These are phyloP conservation scores for Hanseniaspora sp. DNA, from an alignment of 1,139 yeast genomes.

Conservation along the genomic window DNA sequence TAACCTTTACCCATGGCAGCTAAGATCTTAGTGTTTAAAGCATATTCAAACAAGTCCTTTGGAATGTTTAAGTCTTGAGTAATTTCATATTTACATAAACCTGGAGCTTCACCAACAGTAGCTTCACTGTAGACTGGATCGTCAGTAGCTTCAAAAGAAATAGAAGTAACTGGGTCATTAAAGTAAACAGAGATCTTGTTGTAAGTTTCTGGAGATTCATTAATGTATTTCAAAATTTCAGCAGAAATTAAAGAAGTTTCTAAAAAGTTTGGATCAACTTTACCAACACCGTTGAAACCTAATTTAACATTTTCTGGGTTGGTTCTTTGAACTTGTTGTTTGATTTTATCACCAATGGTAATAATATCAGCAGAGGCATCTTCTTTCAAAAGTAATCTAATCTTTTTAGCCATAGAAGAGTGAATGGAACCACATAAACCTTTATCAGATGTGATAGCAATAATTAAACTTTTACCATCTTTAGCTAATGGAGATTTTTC, in stretches of 20 bases:
- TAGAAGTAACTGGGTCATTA: conserved; percentile 80
- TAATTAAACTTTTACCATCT: conserved; percentile 44
- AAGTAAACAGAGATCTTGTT: conserved; percentile 69
- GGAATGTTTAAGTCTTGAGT: conserved; percentile 63
- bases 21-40: conserved; percentile 80
- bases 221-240: conserved; percentile 55
- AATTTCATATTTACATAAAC: conserved; percentile 69
- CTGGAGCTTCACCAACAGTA: conserved; percentile 76
- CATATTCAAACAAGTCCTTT: conserved; percentile 65
- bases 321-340: conserved; percentile 77
- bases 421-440: conserved; percentile 98
- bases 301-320: conserved; percentile 58
- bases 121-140: conserved; percentile 58
- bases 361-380: conserved; percentile 68
- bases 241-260: conserved; percentile 87
- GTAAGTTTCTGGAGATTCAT: conserved; percentile 41
- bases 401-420: conserved; percentile 82
- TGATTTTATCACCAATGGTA: conserved; percentile 88
- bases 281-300: conserved; percentile 83
- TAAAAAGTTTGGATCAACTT: conserved; percentile 86
- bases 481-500: conserved; percentile 34
- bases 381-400: conserved; percentile 57
- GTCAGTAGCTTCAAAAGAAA: conserved; percentile 75
- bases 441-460: conserved; percentile 91
- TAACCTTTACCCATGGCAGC: conserved; percentile 96